These are phyloP conservation scores for Pythium plurisporium DNA, from an alignment of 352 stramenopile genomes.

Conservation along the genomic window DNA sequence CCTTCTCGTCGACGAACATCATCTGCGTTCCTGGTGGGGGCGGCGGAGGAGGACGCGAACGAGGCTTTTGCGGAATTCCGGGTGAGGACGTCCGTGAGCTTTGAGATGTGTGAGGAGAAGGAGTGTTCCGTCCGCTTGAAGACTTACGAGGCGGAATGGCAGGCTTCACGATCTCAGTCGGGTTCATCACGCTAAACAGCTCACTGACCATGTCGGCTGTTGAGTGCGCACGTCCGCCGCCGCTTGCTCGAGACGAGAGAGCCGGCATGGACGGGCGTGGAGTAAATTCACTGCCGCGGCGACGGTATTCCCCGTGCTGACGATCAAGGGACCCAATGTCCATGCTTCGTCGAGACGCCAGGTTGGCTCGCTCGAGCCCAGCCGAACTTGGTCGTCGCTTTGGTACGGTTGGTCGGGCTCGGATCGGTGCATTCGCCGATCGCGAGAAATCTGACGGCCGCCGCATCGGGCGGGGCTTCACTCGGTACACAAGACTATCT, in stretches of 20 bases:
- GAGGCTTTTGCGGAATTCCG: neutral
- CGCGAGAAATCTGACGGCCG: constrained; percentile 13
- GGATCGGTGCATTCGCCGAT: neutral
- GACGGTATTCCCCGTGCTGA: constrained; percentile 6
- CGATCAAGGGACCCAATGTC: constrained; percentile 14
- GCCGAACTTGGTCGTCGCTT: constrained; percentile 12
- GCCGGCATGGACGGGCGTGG: constrained; percentile 7
- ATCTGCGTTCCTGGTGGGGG: neutral
- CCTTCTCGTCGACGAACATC: constrained; percentile 24
- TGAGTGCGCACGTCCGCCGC: constrained; percentile 28
- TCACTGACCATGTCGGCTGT: constrained; percentile 51
- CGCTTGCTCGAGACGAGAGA: constrained; percentile 5
- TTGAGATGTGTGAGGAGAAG: neutral
- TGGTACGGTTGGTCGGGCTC: neutral
- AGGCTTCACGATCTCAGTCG: constrained; percentile 42
- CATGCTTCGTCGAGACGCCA: constrained; percentile 10
- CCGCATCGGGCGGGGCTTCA: constrained; percentile 9
- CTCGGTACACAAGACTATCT: constrained; percentile 7
- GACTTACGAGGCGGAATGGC: constrained; percentile 5
- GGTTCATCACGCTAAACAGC: constrained; percentile 63
- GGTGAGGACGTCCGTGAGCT: constrained; percentile 8
- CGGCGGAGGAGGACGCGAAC: constrained; percentile 11
- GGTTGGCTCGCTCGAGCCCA: neutral
- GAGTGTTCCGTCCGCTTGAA: constrained; percentile 5
- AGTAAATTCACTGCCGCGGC: constrained; percentile 15